Percentiles rank a stretch among this genome's conserved stretches.
Conservation (phyloP, 2,329 filamentous ascomycete species). For the Onygenales sp. region DNA sequence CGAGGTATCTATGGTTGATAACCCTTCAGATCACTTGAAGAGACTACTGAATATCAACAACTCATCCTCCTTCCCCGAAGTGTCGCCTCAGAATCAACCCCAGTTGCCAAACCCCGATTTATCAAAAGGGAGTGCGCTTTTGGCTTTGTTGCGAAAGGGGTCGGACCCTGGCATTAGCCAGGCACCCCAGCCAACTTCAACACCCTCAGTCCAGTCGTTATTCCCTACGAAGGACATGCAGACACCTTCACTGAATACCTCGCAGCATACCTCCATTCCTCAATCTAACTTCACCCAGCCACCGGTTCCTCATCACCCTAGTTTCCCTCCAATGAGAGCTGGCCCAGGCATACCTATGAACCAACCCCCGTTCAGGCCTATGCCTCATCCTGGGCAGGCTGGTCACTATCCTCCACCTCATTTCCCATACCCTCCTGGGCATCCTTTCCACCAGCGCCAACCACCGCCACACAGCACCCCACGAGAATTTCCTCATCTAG, state of each 20-base stretch:
- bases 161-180: conserved; percentile 20
- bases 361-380: conserved; percentile 36
- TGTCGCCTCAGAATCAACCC: conserved; percentile 9
- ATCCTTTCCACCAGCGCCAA: not conserved
- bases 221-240: conserved; percentile 19
- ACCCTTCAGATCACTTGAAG: conserved; percentile 45
- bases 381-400: conserved; percentile 43
- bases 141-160: conserved; percentile 45
- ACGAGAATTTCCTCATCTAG: not conserved
- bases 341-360: conserved; percentile 15
- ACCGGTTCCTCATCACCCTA: conserved; percentile 34
- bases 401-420: not conserved
- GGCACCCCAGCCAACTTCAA: conserved; percentile 32
- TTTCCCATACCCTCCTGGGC: not conserved
- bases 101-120: conserved; percentile 21
- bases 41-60: conserved; percentile 33
- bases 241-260: not conserved
- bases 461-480: not conserved
- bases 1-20: conserved; percentile 28
- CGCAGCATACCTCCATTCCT: not conserved
- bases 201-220: conserved; percentile 47
- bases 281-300: not conserved
- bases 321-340: conserved; percentile 33
- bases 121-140: conserved; percentile 42
- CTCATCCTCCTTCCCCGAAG: conserved; percentile 7